Conservation (phyloP, 352 stramenopile genomes). For the Phytophthora megakarya region DNA sequence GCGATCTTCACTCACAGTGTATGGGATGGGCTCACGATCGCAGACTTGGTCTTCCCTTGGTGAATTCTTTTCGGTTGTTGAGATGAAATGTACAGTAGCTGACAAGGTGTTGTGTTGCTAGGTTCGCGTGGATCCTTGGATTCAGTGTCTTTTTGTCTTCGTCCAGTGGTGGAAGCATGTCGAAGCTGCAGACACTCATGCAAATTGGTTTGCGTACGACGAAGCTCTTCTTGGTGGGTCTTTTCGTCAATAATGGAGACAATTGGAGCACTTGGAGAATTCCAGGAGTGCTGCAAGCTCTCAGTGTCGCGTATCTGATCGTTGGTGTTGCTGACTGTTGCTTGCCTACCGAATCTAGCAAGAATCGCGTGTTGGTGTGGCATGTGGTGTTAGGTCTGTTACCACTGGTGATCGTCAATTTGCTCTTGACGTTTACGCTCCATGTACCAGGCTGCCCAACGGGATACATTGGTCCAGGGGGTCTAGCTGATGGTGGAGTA, state of each 20-base stretch:
- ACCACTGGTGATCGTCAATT: conserved; percentile 50
- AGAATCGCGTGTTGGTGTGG: not conserved
- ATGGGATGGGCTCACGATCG: conserved; percentile 81
- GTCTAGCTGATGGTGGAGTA: conserved; percentile 42
- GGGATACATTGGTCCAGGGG: conserved; percentile 77
- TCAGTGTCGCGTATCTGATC: conserved; percentile 53
- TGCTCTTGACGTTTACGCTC: conserved; percentile 56
- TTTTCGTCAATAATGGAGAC: conserved; percentile 74
- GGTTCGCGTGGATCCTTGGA: conserved; percentile 89
- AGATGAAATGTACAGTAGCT: too few relatives aligned
- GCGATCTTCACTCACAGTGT: conserved; percentile 65
- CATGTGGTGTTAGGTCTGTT: conserved; percentile 42
- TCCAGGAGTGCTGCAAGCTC: conserved; percentile 77
- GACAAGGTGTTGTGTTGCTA: too few relatives aligned
- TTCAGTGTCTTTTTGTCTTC: conserved; percentile 53
- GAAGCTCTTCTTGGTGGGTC: conserved; percentile 66
- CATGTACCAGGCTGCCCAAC: conserved; percentile 69
- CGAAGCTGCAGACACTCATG: conserved; percentile 1
- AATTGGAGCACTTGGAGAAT: conserved; percentile 68
- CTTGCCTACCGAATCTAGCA: conserved; percentile 1
- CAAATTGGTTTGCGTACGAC: conserved; percentile 31
- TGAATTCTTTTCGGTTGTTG: conserved; percentile 16
- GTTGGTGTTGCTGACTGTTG: conserved; percentile 26
- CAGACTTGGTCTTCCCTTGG: conserved; percentile 83
- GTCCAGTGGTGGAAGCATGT: not conserved